phyloP scores from a whole-genome alignment of 108 stramenopile species.

The Cyclotella baltica region DNA sequence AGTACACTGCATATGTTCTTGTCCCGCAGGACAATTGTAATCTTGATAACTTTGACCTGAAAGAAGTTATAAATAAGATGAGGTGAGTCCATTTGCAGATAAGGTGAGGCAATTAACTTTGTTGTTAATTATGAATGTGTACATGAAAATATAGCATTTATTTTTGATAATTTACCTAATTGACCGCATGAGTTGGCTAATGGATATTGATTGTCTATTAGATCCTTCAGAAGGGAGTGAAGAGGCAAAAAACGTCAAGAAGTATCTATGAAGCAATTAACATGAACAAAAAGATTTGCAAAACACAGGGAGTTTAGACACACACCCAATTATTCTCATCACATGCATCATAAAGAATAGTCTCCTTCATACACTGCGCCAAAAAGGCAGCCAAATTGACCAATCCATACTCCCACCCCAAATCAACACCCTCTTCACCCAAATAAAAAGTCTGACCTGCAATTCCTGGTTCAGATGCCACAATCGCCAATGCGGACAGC shows the following conservation, averaged over 20 bases:
- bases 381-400: slow-evolving; percentile 61
- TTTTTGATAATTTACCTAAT: slow-evolving; percentile 7
- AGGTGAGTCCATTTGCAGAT: background rate
- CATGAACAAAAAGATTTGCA: no score
- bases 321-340: slow-evolving; percentile 59
- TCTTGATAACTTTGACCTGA: slow-evolving; percentile 47
- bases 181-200: slow-evolving; percentile 55
- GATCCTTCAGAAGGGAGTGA: no score
- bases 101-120: background rate
- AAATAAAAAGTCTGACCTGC: slow-evolving; percentile 42
- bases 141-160: background rate
- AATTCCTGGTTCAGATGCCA: slow-evolving; percentile 25
- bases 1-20: slow-evolving; percentile 51
- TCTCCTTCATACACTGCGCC: slow-evolving; percentile 65
- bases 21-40: slow-evolving; percentile 42
- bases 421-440: slow-evolving; percentile 31
- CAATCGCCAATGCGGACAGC: background rate
- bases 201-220: slow-evolving; percentile 40
- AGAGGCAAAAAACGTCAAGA: no score
- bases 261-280: no score
- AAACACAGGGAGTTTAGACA: no score
- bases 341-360: slow-evolving; percentile 66
- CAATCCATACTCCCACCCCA: slow-evolving; percentile 44
- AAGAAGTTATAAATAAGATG: no score
- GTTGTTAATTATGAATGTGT: background rate